Base-by-base conservation (phyloP, 176 grass and related monocot genomes). In the Carex myosuroides region DNA sequence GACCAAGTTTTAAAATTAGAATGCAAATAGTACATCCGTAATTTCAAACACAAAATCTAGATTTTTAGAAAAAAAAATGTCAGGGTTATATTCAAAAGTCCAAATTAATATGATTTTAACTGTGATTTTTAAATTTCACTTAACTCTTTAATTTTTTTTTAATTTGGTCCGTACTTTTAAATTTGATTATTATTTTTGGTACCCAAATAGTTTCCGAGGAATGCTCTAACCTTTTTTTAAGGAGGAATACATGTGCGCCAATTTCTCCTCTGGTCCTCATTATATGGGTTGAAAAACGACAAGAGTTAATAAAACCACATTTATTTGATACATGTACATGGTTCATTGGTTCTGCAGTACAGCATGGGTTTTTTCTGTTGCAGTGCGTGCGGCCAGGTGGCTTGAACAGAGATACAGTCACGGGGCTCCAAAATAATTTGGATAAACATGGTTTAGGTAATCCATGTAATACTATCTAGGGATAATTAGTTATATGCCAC, bases 281-380 rank as follows among this genome's bases (percentile, higher is more conserved):
- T 42, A 16, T 57, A 59, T 59, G 57, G 57, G 57, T 50, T n/a
- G 18, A 60, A 60, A 60, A 60, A 60, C 5, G 57, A 60, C 57
- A 20, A 60, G 57, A 20, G 57, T 59, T 59, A 6, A 59, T 59
- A 64, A 26, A 64, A 29, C 22, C 61, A 29, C 10, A 64, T 13
- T 35, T 35, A 68, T 6, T 7, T 16, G 30, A 66, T 68, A 68
- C 65, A 67, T 67, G 64, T 22, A 71, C 20, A 71, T 71, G 14
- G 39, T 37, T 29, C 29, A 29, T 29, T 29, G 29, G 29, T 71
- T 71, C 67, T 42, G 67, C 67, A 44, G 2, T 70, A 20, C 39
- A 71, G 69, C 69, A 72, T 72, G 69, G 69, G 69, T 22, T 37
- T 72, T 46, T 41, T 72, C 69, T 72, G 69, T 72, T 72, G 69